Conservation (phyloP, 129 eudicot species). For the Artemisia argyi region DNA sequence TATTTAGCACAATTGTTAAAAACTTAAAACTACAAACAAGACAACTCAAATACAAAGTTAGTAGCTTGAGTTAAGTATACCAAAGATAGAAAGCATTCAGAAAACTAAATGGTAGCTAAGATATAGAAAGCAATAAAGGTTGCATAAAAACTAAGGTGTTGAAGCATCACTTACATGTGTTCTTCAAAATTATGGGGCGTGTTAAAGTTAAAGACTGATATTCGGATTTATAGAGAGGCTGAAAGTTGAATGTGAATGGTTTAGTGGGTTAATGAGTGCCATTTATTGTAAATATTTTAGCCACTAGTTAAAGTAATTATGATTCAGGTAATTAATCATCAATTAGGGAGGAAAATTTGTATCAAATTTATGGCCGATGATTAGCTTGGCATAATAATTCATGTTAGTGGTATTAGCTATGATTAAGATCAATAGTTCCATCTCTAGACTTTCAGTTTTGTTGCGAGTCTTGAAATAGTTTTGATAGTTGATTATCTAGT, state of each 20-base stretch:
- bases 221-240: constrained; percentile 8
- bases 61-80: too few species aligned
- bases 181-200: background rate
- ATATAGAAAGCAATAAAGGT: too few species aligned
- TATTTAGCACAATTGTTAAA: too few species aligned
- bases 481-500: too few species aligned
- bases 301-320: constrained; percentile 15
- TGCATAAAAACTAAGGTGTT: background rate
- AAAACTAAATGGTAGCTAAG: too few species aligned
- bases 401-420: background rate
- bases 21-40: too few species aligned
- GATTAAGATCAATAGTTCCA: too few species aligned
- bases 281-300: background rate
- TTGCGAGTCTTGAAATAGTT: too few species aligned
- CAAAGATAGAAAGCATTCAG: too few species aligned
- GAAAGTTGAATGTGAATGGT: constrained; percentile 4
- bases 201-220: constrained; percentile 4
- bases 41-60: too few species aligned
- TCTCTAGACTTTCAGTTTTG: too few species aligned
- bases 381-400: background rate
- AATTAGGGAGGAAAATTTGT: too few species aligned
- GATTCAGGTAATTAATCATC: constrained; percentile 4
- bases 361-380: constrained; percentile 18
- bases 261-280: constrained; percentile 9
- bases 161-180: constrained; percentile 13